phyloP scores from a whole-genome alignment of 306 rosid species.

The Prunus mira region DNA sequence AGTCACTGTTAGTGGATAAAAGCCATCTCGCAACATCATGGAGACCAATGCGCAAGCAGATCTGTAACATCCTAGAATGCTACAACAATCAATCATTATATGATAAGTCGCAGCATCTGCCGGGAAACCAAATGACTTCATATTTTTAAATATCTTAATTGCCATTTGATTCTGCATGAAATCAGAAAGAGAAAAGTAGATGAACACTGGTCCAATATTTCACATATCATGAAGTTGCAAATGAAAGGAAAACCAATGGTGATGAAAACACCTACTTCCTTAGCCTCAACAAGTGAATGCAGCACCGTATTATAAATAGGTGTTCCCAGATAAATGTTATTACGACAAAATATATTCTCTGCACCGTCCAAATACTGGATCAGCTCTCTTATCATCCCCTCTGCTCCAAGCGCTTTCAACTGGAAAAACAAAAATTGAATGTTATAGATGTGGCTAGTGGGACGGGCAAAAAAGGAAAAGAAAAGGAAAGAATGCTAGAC shows the following conservation, averaged over 20 bases:
- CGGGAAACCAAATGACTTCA: slow-evolving; percentile 58
- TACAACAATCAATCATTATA: slow-evolving; percentile 75
- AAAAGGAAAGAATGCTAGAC: not conserved
- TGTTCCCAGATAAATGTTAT: slow-evolving; percentile 41
- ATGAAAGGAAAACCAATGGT: slow-evolving; percentile 29
- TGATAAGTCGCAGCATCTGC: slow-evolving; percentile 56
- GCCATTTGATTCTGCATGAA: slow-evolving; percentile 62
- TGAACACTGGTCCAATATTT: slow-evolving; percentile 15
- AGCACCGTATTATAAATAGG: slow-evolving; percentile 56
- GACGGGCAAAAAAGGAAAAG: slow-evolving; percentile 1
- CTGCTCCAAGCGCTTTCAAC: slow-evolving; percentile 83
- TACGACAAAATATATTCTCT: slow-evolving; percentile 56
- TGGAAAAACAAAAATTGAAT: slow-evolving; percentile 24
- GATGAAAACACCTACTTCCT: slow-evolving; percentile 49
- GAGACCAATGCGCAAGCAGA: slow-evolving; percentile 67
- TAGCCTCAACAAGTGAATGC: slow-evolving; percentile 60
- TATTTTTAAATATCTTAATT: slow-evolving; percentile 54
- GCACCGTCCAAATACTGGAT: slow-evolving; percentile 66
- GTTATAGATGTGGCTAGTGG: slow-evolving; percentile 12
- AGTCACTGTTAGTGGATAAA: slow-evolving; percentile 44
- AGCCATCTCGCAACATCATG: slow-evolving; percentile 74
- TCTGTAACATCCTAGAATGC: slow-evolving; percentile 48
- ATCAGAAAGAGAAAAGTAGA: slow-evolving; percentile 31
- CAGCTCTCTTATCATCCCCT: slow-evolving; percentile 66
- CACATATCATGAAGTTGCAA: slow-evolving; percentile 23